Base-by-base conservation (phyloP, 1,139 yeast genomes). In the Blastobotrys illinoisensis region DNA sequence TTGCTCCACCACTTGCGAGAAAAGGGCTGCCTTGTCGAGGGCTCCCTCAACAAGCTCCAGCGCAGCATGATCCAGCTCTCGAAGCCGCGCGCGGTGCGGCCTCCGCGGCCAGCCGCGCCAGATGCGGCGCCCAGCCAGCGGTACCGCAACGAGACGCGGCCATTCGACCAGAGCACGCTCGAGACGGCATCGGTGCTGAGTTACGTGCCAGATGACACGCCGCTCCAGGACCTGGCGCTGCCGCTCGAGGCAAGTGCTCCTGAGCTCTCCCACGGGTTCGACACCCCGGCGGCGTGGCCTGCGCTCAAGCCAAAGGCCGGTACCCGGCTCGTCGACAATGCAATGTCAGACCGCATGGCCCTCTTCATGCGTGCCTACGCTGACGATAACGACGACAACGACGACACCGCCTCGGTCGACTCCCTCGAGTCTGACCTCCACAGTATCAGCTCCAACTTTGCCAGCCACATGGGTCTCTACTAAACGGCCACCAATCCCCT, bases 11-110 rank as follows among this genome's bases (percentile, higher is more conserved):
- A 88, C 69, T 90, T 82, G 72, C 78, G 96, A 69, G 95, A 88
- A 65, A 81, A 81, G 60, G 96, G 96, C 1, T 86, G 95, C 70
- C 76, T 91, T 50, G 97, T 91, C 32, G 97, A 91, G 69, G 98
- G 98, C n/a, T 83, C 90, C 1, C 75, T 91, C 62, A 93, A 86
- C 58, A 86, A 84, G 63, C 76, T 91, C 59, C 95, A 86, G 66
- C 74, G 86, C 48, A 84, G 88, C 55, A 78, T 82, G 64, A 84
- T 88, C 23, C 90, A 64, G 36, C 54, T 65, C 18, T 60, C 65
- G 51, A 67, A 63, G 52, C 69, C 64, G 13, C 51, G 61, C 36
- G 51, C 56, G 51, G 63, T 62, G 9, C 52, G 51, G 16, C 49
- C 55, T 11, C 48, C 43, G 5, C 40, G 40, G n/a, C n/a, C n/a